Evolutionary conservation across 2,329 filamentous ascomycete genomes (phyloP), one percentile per base, ranked within the genome.

Genomic region (Alternaria longipes): DNA sequence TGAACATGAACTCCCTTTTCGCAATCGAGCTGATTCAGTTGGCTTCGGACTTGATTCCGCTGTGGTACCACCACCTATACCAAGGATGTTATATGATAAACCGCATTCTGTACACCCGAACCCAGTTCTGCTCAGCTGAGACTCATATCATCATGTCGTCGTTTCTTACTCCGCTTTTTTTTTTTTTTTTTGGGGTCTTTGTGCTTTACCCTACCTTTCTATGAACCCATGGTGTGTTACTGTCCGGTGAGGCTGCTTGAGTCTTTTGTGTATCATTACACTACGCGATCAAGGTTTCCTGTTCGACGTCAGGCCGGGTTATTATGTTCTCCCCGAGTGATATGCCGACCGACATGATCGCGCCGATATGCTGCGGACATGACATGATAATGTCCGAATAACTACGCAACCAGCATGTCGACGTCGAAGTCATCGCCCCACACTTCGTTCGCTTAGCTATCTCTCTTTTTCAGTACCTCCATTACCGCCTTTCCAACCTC

Each of bases 401-500:
- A 5, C 26, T 18, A 42, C 18, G 51, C 38, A n/a, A 14, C 7
- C 14, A 34, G 34, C 14, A 20, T 7, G 22, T 32, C 18, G 38
- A 30, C 6, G 16, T 22, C 46, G 4, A 32, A 18, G 11, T 24
- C 46, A 12, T 32, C 46, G 12, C 46, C 18, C n/a, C 12, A 22
- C 46, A 32, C 18, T 1, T 18, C 6, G 24, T 20, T 4, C 28
- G 9, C 38, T 53, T 40, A 57, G 6, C 38, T 16, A 5, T 60
- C 54, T 61, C 72, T 68, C 58, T 59, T 64, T 8, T 52, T 64
- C 7, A 76, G 65, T 4, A 78, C 69, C 7, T 71, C 67, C 56
- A 70, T 72, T 46, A 76, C 71, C 12, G 73, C 68, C 54, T 65
- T 51, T 28, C 67, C 61, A 14, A 78, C 72, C 20, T 56, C 50